Evolutionary conservation across 805 yeast species (phyloP).

Genomic region (Yarrowia porcina): DNA sequence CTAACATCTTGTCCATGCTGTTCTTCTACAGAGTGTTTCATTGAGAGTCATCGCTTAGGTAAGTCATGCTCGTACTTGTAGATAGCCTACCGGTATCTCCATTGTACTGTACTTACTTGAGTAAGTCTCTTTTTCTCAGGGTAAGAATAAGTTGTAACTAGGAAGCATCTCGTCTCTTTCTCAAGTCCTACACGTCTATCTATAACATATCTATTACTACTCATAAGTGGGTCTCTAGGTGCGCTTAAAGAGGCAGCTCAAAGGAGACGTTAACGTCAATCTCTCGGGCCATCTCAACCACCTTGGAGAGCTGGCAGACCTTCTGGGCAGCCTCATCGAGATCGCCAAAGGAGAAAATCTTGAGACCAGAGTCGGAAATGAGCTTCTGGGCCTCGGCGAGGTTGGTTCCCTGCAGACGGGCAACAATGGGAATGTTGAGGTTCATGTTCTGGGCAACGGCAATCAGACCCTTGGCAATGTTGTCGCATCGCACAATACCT

Average conservation of each 20-base stretch:
- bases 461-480: conserved; percentile 95
- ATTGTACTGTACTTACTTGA: no score
- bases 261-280: conserved; percentile 50
- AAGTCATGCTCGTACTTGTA: no score
- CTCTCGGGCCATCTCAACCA: conserved; percentile 48
- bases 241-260: conserved; percentile 45
- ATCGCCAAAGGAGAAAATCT: conserved; percentile 86
- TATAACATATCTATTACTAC: conserved; percentile 24
- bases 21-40: no score
- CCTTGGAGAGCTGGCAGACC: conserved; percentile 71
- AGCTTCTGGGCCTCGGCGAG: conserved; percentile 82
- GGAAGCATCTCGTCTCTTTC: no score
- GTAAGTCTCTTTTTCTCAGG: no score
- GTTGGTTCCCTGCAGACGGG: conserved; percentile 98
- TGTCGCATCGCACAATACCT: conserved; percentile 99
- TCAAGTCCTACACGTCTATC: no score
- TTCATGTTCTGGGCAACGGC: conserved; percentile 90
- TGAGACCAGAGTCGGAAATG: conserved; percentile 83
- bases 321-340: conserved; percentile 96
- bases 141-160: no score
- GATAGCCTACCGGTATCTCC: no score
- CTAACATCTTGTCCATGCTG: no score
- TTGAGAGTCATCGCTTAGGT: no score
- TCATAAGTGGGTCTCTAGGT: neutral
- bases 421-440: conserved; percentile 91